phyloP scores from a whole-genome alignment of 768 basidiomycete species.

The Leccinum arenicola region DNA sequence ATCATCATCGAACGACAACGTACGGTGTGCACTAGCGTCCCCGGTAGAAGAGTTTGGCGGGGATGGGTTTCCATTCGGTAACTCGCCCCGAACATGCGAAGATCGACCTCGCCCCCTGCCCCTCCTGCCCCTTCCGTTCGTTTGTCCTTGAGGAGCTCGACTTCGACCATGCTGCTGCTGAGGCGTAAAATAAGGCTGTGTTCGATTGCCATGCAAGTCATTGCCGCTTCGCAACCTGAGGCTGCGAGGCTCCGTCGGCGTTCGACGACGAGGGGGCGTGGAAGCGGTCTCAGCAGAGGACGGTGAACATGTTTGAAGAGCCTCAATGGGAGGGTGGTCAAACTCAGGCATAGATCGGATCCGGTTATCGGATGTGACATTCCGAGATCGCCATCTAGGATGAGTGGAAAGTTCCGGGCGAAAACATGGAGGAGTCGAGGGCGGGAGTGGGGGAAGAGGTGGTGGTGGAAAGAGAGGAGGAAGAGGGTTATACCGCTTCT shows the following conservation, averaged over 20 bases:
- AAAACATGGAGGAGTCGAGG: background rate
- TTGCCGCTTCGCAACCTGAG: background rate
- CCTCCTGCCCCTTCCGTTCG: conserved; percentile 5
- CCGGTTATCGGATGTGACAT: background rate
- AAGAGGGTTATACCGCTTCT: conserved; percentile 4
- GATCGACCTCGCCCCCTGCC: background rate
- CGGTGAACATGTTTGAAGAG: conserved; percentile 7
- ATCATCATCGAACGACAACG: background rate
- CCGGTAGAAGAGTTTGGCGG: background rate
- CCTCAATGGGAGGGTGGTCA: conserved; percentile 17
- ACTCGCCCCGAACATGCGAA: background rate
- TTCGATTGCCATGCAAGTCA: background rate
- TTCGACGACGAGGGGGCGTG: background rate
- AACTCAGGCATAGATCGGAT: conserved; percentile 4
- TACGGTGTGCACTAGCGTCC: background rate
- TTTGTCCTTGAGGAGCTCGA: background rate
- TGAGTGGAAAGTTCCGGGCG: conserved; percentile 11
- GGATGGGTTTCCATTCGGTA: background rate
- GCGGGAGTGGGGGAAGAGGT: background rate
- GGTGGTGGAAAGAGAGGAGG: background rate
- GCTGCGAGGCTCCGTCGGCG: conserved; percentile 11
- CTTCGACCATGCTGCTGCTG: conserved; percentile 5
- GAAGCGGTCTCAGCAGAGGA: conserved; percentile 11
- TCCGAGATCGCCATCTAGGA: conserved; percentile 17
- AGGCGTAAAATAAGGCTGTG: background rate